These are phyloP conservation scores for Phaeosphaeriaceae sp. DNA, from an alignment of 2,329 filamentous ascomycete species.

Conservation along the genomic window DNA sequence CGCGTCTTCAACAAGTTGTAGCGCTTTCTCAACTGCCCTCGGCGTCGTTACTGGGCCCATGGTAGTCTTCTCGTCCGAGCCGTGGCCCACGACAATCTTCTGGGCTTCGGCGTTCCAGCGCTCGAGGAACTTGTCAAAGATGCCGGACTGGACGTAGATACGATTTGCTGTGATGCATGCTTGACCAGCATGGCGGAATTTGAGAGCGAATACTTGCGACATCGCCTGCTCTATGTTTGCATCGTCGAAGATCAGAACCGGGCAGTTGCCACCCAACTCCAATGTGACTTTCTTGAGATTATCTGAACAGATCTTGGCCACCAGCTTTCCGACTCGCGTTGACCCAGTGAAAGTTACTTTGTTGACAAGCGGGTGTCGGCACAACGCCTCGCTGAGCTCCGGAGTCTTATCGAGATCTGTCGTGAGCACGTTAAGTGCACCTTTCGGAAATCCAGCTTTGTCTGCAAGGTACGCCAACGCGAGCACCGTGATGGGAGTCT, in stretches of 20 bases:
- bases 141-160: slow-evolving; percentile 68
- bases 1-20: slow-evolving; percentile 69
- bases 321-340: slow-evolving; percentile 67
- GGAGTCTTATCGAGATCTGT: slow-evolving; percentile 65
- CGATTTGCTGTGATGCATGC: slow-evolving; percentile 71
- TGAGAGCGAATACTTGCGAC: slow-evolving; percentile 55
- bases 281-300: slow-evolving; percentile 70
- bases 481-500: slow-evolving; percentile 50
- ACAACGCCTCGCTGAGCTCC: slow-evolving; percentile 61
- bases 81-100: slow-evolving; percentile 67
- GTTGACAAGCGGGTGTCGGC: slow-evolving; percentile 64
- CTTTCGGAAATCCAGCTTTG: slow-evolving; percentile 59
- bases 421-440: slow-evolving; percentile 67
- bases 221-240: slow-evolving; percentile 66
- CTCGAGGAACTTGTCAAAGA: slow-evolving; percentile 68
- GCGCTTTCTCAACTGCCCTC: slow-evolving; percentile 63
- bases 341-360: slow-evolving; percentile 67
- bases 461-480: slow-evolving; percentile 49
- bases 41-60: slow-evolving; percentile 68
- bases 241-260: slow-evolving; percentile 70
- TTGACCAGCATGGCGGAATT: slow-evolving; percentile 68
- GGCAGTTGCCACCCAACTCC: slow-evolving; percentile 70
- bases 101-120: slow-evolving; percentile 60
- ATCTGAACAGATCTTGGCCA: slow-evolving; percentile 65
- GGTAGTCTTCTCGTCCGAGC: slow-evolving; percentile 62